phyloP scores from a whole-genome alignment of 176 grass and related monocot genomes.

The Echinochloa phyllopogon region DNA sequence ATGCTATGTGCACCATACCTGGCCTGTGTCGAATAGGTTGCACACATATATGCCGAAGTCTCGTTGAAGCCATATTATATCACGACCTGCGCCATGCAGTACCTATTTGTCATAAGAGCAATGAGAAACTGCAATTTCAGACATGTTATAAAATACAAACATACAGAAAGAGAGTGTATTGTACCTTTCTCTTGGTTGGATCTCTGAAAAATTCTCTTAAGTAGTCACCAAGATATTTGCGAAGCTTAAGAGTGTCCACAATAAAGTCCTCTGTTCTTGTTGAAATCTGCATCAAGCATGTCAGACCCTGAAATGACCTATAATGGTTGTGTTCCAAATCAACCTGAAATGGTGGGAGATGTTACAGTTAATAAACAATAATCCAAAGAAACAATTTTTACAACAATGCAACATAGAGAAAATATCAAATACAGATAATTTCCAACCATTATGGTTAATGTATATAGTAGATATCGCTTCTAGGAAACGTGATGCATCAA shows the following conservation, averaged over 20 bases:
- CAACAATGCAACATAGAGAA: slow-evolving; percentile 11
- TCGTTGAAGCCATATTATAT: slow-evolving; percentile 92
- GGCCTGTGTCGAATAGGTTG: slow-evolving; percentile 97
- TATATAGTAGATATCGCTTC: slow-evolving; percentile 3
- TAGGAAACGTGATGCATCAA: slow-evolving; percentile 22
- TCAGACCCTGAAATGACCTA: slow-evolving; percentile 90
- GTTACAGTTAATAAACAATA: slow-evolving; percentile 15
- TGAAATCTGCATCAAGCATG: slow-evolving; percentile 98
- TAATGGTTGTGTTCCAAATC: slow-evolving; percentile 99
- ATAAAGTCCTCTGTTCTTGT: slow-evolving; percentile 95
- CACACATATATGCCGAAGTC: slow-evolving; percentile 94
- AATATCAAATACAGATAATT: background rate
- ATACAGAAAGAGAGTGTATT: slow-evolving; percentile 33
- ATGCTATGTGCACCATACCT: slow-evolving; percentile 58
- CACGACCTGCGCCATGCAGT: slow-evolving; percentile 94
- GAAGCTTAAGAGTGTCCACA: slow-evolving; percentile 91
- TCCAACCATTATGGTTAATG: background rate
- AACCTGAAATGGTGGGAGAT: slow-evolving; percentile 57
- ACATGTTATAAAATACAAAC: slow-evolving; percentile 13
- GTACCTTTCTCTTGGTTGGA: slow-evolving; percentile 82
- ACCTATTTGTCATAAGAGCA: slow-evolving; percentile 57
- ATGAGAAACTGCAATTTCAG: slow-evolving; percentile 41
- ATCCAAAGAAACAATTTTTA: background rate
- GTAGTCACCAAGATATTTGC: slow-evolving; percentile 76
- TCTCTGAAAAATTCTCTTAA: slow-evolving; percentile 83